Evolutionary conservation across 768 basidiomycete species (phyloP).

Genomic region (Hericium rajendrae): DNA sequence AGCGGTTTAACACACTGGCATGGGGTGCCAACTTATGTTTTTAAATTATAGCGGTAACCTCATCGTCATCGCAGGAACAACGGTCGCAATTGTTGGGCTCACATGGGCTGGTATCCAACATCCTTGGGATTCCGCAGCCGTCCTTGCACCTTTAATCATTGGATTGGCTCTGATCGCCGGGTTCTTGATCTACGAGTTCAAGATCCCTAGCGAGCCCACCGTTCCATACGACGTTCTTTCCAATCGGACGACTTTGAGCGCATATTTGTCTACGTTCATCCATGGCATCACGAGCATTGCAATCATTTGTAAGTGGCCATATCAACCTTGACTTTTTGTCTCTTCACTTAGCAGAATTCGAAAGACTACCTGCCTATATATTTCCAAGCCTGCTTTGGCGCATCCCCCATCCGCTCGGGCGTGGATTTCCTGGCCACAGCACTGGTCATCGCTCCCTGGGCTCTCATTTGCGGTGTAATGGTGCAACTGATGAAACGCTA

Average conservation of each 20-base stretch:
- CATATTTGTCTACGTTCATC: conserved; percentile 10
- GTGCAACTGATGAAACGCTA: conserved; percentile 24
- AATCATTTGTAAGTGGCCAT: conserved; percentile 10
- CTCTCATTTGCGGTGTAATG: conserved; percentile 23
- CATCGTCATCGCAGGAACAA: conserved; percentile 21
- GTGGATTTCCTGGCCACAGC: conserved; percentile 22
- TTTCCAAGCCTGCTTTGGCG: conserved; percentile 31
- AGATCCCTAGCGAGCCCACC: conserved; percentile 22
- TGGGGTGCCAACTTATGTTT: background rate
- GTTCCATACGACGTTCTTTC: conserved; percentile 18
- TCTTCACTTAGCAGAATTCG: background rate
- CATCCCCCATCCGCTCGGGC: conserved; percentile 26
- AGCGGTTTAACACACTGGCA: background rate
- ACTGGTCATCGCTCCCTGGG: conserved; percentile 22
- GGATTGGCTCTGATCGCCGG: conserved; percentile 26
- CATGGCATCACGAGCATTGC: conserved; percentile 15
- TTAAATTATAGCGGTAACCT: conserved; percentile 24
- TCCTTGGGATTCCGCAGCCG: conserved; percentile 28
- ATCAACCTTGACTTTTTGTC: background rate
- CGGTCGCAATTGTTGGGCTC: conserved; percentile 20
- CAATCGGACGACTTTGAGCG: conserved; percentile 23
- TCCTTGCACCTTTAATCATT: conserved; percentile 31
- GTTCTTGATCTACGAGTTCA: conserved; percentile 29
- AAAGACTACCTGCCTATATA: conserved; percentile 32
- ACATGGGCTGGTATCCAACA: conserved; percentile 33